Evolutionary conservation across 306 rosid species (phyloP), one percentile per base, ranked within the genome.

Genomic region (Prunus dulcis): DNA sequence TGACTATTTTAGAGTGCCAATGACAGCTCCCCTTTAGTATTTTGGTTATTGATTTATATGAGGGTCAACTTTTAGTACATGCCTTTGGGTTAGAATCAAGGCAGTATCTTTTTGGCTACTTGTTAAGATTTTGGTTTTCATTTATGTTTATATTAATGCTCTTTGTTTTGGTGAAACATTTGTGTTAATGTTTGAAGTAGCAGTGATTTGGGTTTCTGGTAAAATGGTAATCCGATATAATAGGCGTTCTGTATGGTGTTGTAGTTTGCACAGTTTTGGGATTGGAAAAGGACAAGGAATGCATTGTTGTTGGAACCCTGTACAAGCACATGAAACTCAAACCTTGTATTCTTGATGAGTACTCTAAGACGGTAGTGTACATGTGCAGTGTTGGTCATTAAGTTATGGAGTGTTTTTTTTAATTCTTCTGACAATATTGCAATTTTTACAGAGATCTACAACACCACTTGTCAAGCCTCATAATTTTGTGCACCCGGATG

Each of bases 241-340:
- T n/a, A 20, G 20, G 15, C 6, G 30, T 70, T 41, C 17, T 49
- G 74, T 41, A n/a, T 22, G 77, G 77, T 77, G 46, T 61, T 63
- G 77, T 85, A 95, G 99, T 95, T 5, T 82, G 97, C 85, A 88
- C 90, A 4, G 88, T 95, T 49, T 79, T 91, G 90, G 85, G 28
- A 68, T 76, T 92, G 89, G 96, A 92, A 78, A 77, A 83, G 76
- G 96, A 84, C 67, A 95, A 92, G 79, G 97, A 92, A 61, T 92
- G 99, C 87, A 75, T 93, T 60, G 60, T 95, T 62, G 93, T 92
- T 50, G 99, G 97, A 72, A 95, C 99, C 75, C 73, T 90, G 72
- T 95, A 85, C 84, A 92, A 95, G 89, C 89, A 87, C 89, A 95
- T 95, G 99, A 89, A 92, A 81, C 97, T 95, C 79, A 92, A 95